Conservation (phyloP, 1,284 basidiomycete genomes). For the Ganoderma resinaceum region DNA sequence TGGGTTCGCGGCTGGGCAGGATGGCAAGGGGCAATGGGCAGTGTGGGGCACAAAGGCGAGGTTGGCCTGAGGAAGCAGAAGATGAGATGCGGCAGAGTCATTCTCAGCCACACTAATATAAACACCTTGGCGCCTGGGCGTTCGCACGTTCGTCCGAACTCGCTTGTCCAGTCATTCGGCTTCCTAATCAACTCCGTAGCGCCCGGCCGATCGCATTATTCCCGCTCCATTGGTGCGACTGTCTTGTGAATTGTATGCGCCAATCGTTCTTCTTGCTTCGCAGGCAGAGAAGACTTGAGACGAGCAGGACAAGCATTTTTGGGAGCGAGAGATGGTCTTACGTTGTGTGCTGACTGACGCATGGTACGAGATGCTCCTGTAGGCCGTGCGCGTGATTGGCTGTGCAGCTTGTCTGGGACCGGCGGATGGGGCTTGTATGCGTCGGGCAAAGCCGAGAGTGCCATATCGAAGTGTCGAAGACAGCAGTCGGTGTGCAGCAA, state of each 20-base stretch:
- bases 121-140: slow-evolving; percentile 22
- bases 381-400: slow-evolving; percentile 20
- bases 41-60: slow-evolving; percentile 35
- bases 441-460: slow-evolving; percentile 1
- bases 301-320: slow-evolving; percentile 4
- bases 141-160: slow-evolving; percentile 37
- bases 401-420: slow-evolving; percentile 20
- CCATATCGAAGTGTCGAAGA: background rate
- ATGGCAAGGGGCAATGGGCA: slow-evolving; percentile 10
- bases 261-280: background rate
- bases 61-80: slow-evolving; percentile 17
- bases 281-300: background rate
- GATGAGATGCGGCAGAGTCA: slow-evolving; percentile 25
- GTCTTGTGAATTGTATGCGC: slow-evolving; percentile 2
- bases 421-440: background rate
- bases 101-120: slow-evolving; percentile 31
- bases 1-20: slow-evolving; percentile 10
- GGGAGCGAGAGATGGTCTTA: slow-evolving; percentile 3
- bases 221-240: slow-evolving; percentile 4
- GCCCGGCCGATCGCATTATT: slow-evolving; percentile 21
- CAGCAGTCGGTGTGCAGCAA: background rate
- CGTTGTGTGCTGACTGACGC: slow-evolving; percentile 5
- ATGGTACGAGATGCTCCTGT: slow-evolving; percentile 25
- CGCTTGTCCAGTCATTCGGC: slow-evolving; percentile 27
- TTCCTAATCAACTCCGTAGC: slow-evolving; percentile 12